Evolutionary conservation across 495 filamentous ascomycete genomes (phyloP).

Genomic region (Annulohypoxylon bovei): DNA sequence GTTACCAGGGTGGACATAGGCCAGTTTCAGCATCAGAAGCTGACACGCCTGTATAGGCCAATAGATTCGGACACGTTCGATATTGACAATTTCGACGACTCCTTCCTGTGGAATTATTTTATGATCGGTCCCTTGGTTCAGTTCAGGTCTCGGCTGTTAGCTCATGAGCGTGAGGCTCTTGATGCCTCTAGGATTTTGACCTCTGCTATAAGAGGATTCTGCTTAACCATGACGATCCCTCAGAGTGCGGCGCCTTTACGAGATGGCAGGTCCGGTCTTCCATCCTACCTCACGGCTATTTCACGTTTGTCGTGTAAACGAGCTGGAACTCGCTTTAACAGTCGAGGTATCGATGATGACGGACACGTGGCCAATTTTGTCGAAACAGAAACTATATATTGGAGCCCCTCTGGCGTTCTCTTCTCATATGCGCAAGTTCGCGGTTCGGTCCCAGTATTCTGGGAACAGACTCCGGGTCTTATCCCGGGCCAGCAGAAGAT

Average conservation of each 20-base stretch:
- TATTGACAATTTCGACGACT: slow-evolving; percentile 84
- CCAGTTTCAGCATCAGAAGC: slow-evolving; percentile 1
- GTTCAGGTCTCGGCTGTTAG: slow-evolving; percentile 82
- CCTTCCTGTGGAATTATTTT: slow-evolving; percentile 96
- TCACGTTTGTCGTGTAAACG: slow-evolving; percentile 90
- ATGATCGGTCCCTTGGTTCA: slow-evolving; percentile 93
- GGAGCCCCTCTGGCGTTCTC: slow-evolving; percentile 76
- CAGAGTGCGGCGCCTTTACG: slow-evolving; percentile 60
- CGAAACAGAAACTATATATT: slow-evolving; percentile 73
- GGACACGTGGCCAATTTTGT: slow-evolving; percentile 94
- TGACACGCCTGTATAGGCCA: slow-evolving; percentile 49
- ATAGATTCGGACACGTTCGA: slow-evolving; percentile 72
- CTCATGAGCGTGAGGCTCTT: slow-evolving; percentile 74
- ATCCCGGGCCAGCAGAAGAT: slow-evolving; percentile 96
- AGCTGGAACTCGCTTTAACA: slow-evolving; percentile 96
- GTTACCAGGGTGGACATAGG: not conserved
- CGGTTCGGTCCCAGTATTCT: slow-evolving; percentile 94
- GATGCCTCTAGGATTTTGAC: slow-evolving; percentile 90
- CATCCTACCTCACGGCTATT: slow-evolving; percentile 85
- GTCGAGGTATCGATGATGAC: slow-evolving; percentile 95
- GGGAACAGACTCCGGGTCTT: slow-evolving; percentile 91
- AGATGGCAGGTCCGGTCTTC: slow-evolving; percentile 74
- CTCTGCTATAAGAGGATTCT: slow-evolving; percentile 93
- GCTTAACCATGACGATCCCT: slow-evolving; percentile 83
- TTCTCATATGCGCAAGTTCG: slow-evolving; percentile 95